Conservation (phyloP, 306 rosid species). For the Rosa chinensis region DNA sequence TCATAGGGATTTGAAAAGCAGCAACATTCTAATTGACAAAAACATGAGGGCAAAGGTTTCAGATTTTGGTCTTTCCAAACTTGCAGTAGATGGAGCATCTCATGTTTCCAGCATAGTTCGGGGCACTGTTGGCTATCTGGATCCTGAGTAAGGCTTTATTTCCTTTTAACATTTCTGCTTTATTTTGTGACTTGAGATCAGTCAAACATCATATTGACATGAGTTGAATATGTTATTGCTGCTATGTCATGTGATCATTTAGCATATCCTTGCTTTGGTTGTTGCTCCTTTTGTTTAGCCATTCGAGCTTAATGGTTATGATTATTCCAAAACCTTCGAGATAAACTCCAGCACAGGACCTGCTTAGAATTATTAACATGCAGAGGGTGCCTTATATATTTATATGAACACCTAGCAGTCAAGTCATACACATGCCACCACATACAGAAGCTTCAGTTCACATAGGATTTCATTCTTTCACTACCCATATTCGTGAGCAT, state of each 20-base stretch:
- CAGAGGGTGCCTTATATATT: neutral
- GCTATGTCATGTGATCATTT: neutral
- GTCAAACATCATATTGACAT: neutral
- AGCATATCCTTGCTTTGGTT: constrained; percentile 8
- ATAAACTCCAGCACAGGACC: neutral
- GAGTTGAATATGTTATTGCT: neutral
- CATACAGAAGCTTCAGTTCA: neutral
- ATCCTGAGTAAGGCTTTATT: constrained; percentile 81
- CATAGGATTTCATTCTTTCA: neutral
- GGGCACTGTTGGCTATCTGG: constrained; percentile 94
- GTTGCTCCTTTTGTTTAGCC: neutral
- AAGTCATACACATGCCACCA: neutral
- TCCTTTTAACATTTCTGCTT: constrained; percentile 13
- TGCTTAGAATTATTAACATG: neutral
- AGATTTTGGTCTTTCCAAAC: constrained; percentile 97
- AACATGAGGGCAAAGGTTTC: constrained; percentile 94
- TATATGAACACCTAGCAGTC: neutral
- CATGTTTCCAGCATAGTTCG: constrained; percentile 96
- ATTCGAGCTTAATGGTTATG: neutral
- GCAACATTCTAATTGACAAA: constrained; percentile 89
- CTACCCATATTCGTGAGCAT: neutral
- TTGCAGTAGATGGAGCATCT: constrained; percentile 90
- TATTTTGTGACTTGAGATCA: constrained; percentile 15
- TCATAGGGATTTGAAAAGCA: constrained; percentile 93
- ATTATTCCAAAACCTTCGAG: neutral